Conservation (phyloP, 495 filamentous ascomycete genomes). For the Daldinia vernicosa region DNA sequence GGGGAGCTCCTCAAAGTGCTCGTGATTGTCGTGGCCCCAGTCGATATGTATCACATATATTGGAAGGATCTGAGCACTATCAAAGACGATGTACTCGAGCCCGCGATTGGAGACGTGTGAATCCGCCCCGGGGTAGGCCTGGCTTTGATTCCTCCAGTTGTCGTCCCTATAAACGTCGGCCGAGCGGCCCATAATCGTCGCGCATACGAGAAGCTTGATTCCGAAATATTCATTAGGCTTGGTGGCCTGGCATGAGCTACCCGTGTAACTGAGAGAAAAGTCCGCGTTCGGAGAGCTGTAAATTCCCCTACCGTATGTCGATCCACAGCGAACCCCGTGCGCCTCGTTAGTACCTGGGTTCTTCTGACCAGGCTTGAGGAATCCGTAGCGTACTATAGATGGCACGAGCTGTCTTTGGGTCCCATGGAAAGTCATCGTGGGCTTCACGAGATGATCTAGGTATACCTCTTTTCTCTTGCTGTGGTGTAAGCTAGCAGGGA, state of each 20-base stretch:
- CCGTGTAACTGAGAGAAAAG: slow-evolving; percentile 49
- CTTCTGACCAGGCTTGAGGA: slow-evolving; percentile 48
- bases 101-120: slow-evolving; percentile 47
- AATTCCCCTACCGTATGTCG: slow-evolving; percentile 51
- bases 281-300: slow-evolving; percentile 48
- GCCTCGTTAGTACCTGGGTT: slow-evolving; percentile 33
- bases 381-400: slow-evolving; percentile 55
- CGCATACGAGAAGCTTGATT: slow-evolving; percentile 53
- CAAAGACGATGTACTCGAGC: slow-evolving; percentile 55
- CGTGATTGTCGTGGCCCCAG: slow-evolving; percentile 39
- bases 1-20: slow-evolving; percentile 29
- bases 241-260: slow-evolving; percentile 18
- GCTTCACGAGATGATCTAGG: slow-evolving; percentile 45
- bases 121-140: slow-evolving; percentile 41
- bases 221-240: slow-evolving; percentile 44
- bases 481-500: slow-evolving; percentile 33
- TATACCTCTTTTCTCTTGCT: slow-evolving; percentile 43
- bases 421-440: slow-evolving; percentile 53
- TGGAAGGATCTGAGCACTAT: slow-evolving; percentile 51
- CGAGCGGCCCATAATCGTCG: slow-evolving; percentile 50
- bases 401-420: slow-evolving; percentile 48
- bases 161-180: slow-evolving; percentile 36
- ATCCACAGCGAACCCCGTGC: slow-evolving; percentile 46
- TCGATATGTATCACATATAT: slow-evolving; percentile 56
- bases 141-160: slow-evolving; percentile 30